Evolutionary conservation across 805 yeast species (phyloP), one percentile per base, ranked within the genome.

Genomic region (Cephaloascus fragrans): DNA sequence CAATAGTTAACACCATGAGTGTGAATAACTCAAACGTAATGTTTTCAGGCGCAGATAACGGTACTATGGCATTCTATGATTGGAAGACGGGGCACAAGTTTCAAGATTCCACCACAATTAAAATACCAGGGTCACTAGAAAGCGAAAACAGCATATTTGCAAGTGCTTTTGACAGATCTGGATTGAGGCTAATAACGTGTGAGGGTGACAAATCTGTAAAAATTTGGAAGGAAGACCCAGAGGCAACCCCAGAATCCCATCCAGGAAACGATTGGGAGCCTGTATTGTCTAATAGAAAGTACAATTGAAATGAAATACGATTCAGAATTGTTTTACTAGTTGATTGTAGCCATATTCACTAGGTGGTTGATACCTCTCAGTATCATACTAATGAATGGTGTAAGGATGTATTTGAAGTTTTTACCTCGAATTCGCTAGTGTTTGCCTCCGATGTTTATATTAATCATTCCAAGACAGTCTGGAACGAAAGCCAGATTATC

Each of bases 141-240:
- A 68, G 85, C 37, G 88, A 80, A 47, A 60, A 65, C 19, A 82
- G 94, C 6, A 75, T 90, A 4, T 66, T 80, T 46, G 69, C 87
- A 8, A 74, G 88, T 32, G 54, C 76, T 2, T 87, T 87, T 55
- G 97, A 93, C 56, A 63, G 69, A 54, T 78, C 87, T 42, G 96
- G 97, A 0, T 59, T 78, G 48, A 71, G 96, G 36, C 60, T 93
- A 41, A 71, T 93, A 17, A 85, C 96, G 1, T 87, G 96, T 37
- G 95, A 85, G 49, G 78, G 85, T n/a, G 97, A 90, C 58, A 89
- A 89, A 53, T 78, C 84, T 53, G 75, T 86, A 32, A 84, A 82
- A 53, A 64, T 85, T 1, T 86, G 93, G 90, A 71, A 64, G 37
- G 75, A 73, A 43, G 66, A 58, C 20, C 46, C 59, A n/a, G 58